These are phyloP conservation scores for Malus hybrid DNA, from an alignment of 331 rosid genomes.

Conservation along the genomic window DNA sequence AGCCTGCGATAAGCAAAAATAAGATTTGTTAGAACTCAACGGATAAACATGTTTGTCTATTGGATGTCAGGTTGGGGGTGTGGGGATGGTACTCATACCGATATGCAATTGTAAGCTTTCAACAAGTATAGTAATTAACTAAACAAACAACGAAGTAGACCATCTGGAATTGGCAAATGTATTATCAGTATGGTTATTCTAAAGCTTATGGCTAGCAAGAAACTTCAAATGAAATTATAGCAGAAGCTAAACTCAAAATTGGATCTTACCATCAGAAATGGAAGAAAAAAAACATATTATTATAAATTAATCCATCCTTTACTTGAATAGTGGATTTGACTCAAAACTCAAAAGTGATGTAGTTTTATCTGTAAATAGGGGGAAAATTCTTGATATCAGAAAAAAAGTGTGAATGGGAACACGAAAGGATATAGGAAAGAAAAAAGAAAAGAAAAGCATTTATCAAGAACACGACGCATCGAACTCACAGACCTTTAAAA, in stretches of 20 bases:
- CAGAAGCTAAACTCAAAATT: background rate
- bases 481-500: background rate
- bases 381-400: background rate
- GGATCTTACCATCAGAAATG: background rate
- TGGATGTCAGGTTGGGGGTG: background rate
- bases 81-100: background rate
- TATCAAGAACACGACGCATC: background rate
- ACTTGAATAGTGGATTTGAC: background rate
- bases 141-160: background rate
- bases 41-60: background rate
- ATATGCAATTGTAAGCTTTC: background rate
- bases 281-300: background rate
- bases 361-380: background rate
- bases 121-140: background rate
- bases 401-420: background rate
- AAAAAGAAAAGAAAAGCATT: background rate
- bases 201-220: background rate
- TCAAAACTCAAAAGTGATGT: background rate
- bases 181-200: background rate
- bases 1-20: slow-evolving; percentile 39
- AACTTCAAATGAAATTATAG: background rate
- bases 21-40: background rate
- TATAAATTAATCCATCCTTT: background rate
- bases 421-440: background rate
- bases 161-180: background rate